Conservation (phyloP, 106 monocot species). For the Posidonia australis region DNA sequence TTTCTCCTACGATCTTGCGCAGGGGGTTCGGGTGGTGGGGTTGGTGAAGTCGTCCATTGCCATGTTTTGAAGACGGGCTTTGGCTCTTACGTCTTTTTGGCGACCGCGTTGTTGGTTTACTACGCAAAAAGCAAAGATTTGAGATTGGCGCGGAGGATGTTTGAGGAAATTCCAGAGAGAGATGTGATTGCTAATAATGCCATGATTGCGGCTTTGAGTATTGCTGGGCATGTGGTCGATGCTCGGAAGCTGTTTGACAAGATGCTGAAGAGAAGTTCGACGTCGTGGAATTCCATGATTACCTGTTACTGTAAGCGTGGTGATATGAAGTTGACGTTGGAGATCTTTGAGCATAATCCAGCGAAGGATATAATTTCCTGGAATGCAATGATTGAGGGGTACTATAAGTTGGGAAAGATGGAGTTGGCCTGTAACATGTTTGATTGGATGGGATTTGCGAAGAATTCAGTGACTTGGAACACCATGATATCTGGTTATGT, state of each 20-base stretch:
- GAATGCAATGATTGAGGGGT: constrained; percentile 58
- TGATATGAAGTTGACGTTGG: constrained; percentile 18
- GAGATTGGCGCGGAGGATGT: constrained; percentile 7
- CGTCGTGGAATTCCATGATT: constrained; percentile 48
- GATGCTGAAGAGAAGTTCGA: constrained; percentile 28
- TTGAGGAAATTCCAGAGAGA: constrained; percentile 30
- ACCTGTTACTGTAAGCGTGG: constrained; percentile 38
- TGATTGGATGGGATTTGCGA: constrained; percentile 31
- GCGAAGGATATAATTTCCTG: constrained; percentile 40
- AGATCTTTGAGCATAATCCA: constrained; percentile 34
- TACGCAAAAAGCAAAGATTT: constrained; percentile 14
- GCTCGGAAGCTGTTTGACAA: constrained; percentile 29
- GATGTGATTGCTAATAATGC: constrained; percentile 35
- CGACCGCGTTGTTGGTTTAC: constrained; percentile 26
- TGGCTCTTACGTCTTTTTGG: constrained; percentile 13
- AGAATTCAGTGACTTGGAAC: constrained; percentile 48
- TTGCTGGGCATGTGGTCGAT: constrained; percentile 12
- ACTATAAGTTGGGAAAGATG: constrained; percentile 38
- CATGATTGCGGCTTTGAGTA: constrained; percentile 32
- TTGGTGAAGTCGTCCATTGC: constrained; percentile 22
- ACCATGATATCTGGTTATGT: constrained; percentile 45
- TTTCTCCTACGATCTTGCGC: constrained; percentile 7
- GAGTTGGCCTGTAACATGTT: constrained; percentile 26
- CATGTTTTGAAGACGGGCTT: constrained; percentile 26
- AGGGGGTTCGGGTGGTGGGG: not conserved